Conservation (phyloP, 768 basidiomycete genomes). For the Agrocybe praecox region DNA sequence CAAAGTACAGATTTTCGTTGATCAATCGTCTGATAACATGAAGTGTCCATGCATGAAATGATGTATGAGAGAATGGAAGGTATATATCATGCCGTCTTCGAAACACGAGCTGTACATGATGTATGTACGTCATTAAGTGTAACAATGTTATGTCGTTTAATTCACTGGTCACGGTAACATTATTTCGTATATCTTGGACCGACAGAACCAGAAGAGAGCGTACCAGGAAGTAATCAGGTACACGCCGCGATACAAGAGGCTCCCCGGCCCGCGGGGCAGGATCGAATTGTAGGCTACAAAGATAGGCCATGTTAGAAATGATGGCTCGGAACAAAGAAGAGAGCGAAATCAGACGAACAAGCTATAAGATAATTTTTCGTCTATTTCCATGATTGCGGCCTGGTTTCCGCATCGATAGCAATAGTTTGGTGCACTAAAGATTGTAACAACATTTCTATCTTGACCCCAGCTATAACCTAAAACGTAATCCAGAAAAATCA, state of each 20-base stretch:
- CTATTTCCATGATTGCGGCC: conserved; percentile 99
- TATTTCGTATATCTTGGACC: neutral
- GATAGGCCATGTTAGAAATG: neutral
- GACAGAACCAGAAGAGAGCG: conserved; percentile 26
- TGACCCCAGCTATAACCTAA: conserved; percentile 96
- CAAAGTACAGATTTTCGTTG: conserved; percentile 14
- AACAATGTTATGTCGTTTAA: conserved; percentile 27
- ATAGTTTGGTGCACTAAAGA: conserved; percentile 99
- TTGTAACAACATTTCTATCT: conserved; percentile 98
- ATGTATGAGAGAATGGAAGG: conserved; percentile 16
- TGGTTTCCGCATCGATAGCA: conserved; percentile 99
- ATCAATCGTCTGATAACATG: conserved; percentile 7
- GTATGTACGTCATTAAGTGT: conserved; percentile 34
- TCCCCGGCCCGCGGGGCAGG: conserved; percentile 98
- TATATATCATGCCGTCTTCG: conserved; percentile 29
- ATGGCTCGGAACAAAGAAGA: neutral
- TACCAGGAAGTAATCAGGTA: conserved; percentile 93
- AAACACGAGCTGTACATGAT: conserved; percentile 33
- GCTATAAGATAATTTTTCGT: conserved; percentile 95
- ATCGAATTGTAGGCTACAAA: conserved; percentile 94
- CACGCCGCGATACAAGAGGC: conserved; percentile 94
- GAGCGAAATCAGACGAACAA: conserved; percentile 57
- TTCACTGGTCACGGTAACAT: conserved; percentile 14
- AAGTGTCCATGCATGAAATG: conserved; percentile 17
- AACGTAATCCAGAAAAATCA: neutral